Percentiles rank a stretch among this genome's conserved stretches.
Conservation (phyloP, 169 alveolate species). For the Cryptosporidium ryanae region DNA sequence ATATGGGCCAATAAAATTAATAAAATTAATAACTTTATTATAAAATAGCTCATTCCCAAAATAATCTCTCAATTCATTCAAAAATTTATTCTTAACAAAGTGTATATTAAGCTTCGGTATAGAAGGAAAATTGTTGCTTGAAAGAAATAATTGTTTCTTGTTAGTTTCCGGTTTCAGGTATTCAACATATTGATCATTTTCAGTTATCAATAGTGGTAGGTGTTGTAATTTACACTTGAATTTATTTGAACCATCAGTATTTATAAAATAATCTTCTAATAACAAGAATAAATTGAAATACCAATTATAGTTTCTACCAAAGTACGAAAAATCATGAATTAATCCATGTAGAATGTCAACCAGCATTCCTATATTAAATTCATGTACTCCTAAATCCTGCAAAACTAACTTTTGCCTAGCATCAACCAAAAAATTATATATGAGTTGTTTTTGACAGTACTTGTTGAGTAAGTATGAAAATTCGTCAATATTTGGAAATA, state of each 20-base stretch:
- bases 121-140: background rate
- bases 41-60: slow-evolving; percentile 5
- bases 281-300: slow-evolving; percentile 19
- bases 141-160: slow-evolving; percentile 32
- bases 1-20: background rate
- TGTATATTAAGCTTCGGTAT: slow-evolving; percentile 25
- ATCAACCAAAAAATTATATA: background rate
- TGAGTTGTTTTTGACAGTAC: slow-evolving; percentile 16
- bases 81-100: slow-evolving; percentile 19
- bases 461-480: slow-evolving; percentile 33
- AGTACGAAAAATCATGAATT: slow-evolving; percentile 45
- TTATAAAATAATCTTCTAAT: background rate
- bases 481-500: slow-evolving; percentile 47
- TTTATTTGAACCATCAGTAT: background rate
- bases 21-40: slow-evolving; percentile 24
- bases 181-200: slow-evolving; percentile 34
- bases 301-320: slow-evolving; percentile 51
- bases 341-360: slow-evolving; percentile 39
- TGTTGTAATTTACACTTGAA: background rate
- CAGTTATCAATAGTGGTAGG: slow-evolving; percentile 36
- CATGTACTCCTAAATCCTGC: slow-evolving; percentile 23
- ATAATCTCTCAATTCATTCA: slow-evolving; percentile 3
- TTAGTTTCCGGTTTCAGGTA: background rate
- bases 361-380: slow-evolving; percentile 18
- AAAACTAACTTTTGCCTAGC: background rate